Conservation (phyloP, 805 yeast genomes). For the Starmera quercuum region DNA sequence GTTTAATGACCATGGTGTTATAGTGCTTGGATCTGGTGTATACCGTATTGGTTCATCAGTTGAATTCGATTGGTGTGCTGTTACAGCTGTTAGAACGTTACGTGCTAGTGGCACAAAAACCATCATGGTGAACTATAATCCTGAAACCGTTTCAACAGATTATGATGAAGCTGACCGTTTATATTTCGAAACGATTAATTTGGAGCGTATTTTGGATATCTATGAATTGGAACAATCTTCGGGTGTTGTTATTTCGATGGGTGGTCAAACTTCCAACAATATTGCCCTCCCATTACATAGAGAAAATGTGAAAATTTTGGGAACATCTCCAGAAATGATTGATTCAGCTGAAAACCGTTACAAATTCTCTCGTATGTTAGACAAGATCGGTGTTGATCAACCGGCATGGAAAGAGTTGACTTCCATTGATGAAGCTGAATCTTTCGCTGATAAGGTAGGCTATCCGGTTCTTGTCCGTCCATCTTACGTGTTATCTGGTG, state of each 20-base stretch:
- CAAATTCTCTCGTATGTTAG: conserved; percentile 96
- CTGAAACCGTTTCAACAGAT: conserved; percentile 98
- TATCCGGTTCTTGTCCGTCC: conserved; percentile 98
- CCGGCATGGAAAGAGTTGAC: conserved; percentile 99
- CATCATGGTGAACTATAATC: conserved; percentile 95
- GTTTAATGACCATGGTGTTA: conserved; percentile 89
- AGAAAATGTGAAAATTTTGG: conserved; percentile 90
- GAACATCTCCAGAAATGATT: conserved; percentile 97
- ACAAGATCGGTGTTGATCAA: conserved; percentile 93
- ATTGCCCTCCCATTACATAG: conserved; percentile 90
- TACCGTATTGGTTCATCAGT: conserved; percentile 98
- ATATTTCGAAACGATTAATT: conserved; percentile 90
- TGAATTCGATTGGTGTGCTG: conserved; percentile 99
- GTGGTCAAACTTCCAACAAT: conserved; percentile 97
- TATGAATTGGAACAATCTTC: conserved; percentile 84
- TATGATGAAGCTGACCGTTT: conserved; percentile 97
- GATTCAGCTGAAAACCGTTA: conserved; percentile 97
- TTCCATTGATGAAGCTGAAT: conserved; percentile 86
- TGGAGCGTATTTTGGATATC: conserved; percentile 91
- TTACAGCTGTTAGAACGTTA: conserved; percentile 88
- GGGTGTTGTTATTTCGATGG: conserved; percentile 96
- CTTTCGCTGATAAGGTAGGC: conserved; percentile 80
- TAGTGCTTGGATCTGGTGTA: conserved; percentile 97
- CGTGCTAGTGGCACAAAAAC: conserved; percentile 84
- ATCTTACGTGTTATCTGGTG: conserved; percentile 94